Base-by-base conservation (phyloP, 192 early-diverging fungal species). In the Endogone sp. region DNA sequence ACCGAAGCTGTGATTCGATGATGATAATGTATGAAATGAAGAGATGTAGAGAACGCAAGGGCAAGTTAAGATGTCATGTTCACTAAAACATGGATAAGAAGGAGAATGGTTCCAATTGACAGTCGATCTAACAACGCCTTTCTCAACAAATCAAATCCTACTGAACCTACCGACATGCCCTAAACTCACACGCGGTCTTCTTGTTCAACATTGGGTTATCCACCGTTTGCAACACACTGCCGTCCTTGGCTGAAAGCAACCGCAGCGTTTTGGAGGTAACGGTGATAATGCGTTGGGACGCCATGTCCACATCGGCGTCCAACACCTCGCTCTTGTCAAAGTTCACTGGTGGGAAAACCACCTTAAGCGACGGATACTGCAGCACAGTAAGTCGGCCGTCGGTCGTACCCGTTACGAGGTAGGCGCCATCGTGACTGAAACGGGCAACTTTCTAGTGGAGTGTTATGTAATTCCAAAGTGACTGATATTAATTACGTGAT, bases 281-380 rank as follows among this genome's bases (percentile, higher is more conserved):
- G 8, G 79, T 82, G 11, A 81, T 79, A 22, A 92, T 55, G 82
- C 90, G 66, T 23, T 49, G 32, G 23, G 65, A 76, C 16, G 82
- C 77, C 20, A 77, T 63, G 66, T 88, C 84, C 61, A 93, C 83
- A 77, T 91, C 86, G 1, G 87, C 71, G 78, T 93, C 92, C 26
- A 81, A 64, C 30, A 93, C 81, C 55, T 88, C 86, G 13, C 88
- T 83, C 10, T 80, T 78, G n/a, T 82, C 75, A 60, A 82, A 79
- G 56, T 86, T 82, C 16, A 83, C 71, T 11, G 82, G 64, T 8
- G 84, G 80, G 30, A 87, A 73, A 21, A 70, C 79, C 4, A 64
- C 65, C 9, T 74, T 70, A 22, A 91, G 66, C 11, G 79, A 81
- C 10, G 92, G 92, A 82, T 89, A 93, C 37, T 75, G 78, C 60